phyloP scores from a whole-genome alignment of 2,329 filamentous ascomycete species.

The Neofusicoccum parvum region DNA sequence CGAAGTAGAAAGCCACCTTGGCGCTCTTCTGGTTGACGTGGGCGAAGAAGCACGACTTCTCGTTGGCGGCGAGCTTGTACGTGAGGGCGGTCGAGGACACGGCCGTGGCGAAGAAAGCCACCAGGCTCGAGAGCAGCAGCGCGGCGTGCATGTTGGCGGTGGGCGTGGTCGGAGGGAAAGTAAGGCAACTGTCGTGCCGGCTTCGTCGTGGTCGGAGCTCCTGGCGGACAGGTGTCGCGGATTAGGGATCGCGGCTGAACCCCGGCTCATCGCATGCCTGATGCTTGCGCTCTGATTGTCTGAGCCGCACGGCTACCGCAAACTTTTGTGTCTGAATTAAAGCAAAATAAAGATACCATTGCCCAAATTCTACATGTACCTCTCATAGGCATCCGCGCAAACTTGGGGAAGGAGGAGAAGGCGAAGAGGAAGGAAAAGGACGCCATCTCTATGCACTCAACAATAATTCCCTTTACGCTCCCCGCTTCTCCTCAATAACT shows the following conservation, averaged over 20 bases:
- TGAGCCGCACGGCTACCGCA: too few relatives aligned
- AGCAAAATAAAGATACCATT: constrained; percentile 11
- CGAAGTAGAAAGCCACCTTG: constrained; percentile 98
- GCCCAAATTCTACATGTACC: constrained; percentile 12
- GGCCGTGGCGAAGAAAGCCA: constrained; percentile 70
- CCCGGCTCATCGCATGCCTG: background rate
- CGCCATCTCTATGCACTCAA: constrained; percentile 16
- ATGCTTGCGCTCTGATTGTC: too few relatives aligned
- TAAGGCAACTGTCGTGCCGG: constrained; percentile 5
- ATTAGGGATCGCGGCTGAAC: background rate
- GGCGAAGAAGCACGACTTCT: constrained; percentile 95
- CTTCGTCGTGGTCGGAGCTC: constrained; percentile 16
- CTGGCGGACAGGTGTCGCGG: constrained; percentile 19
- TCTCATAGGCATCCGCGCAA: background rate
- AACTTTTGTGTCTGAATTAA: background rate
- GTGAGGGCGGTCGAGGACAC: constrained; percentile 89
- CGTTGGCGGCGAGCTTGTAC: constrained; percentile 86
- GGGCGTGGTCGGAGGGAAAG: background rate
- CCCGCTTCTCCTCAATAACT: constrained; percentile 5
- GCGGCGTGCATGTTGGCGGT: constrained; percentile 38
- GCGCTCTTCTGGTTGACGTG: constrained; percentile 74
- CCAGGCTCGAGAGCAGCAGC: constrained; percentile 49
- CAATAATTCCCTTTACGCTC: background rate
- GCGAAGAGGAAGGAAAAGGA: background rate
- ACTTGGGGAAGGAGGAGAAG: background rate